Base-by-base conservation (phyloP, 192 early-diverging fungal species). In the Dissophora ornata region DNA sequence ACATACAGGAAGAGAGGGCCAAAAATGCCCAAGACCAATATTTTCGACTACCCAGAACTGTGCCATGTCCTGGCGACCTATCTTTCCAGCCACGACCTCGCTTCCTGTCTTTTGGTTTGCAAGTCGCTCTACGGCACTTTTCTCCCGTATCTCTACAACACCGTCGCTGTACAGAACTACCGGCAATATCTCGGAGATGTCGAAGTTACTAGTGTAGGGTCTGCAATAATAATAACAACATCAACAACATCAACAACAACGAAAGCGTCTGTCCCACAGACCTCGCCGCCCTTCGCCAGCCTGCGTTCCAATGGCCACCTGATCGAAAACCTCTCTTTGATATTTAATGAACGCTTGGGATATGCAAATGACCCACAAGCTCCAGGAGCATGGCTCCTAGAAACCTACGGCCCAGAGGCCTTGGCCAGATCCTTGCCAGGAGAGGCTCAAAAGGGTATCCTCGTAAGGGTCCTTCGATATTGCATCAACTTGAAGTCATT, bases 41-140 rank as follows among this genome's bases (percentile, higher is more conserved):
- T 48, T 7, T 60, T 60, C 29, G 45, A n/a, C 28, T 60, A 60
- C 15, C 44, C 58, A 46, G 45, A 48, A 29, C 5, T 60, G 5
- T 48, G 18, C 24, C 45, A 60, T 15, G 26, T 2, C 0, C 42
- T 60, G 5, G 42, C 32, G 7, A 9, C 24, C 18, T n/a, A 33
- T 44, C 19, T 60, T 4, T 47, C 45, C 13, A 41, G 19, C 15
- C 19, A 13, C 2, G 29, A 29, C n/a, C 4, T 60, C 4, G 45
- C 57, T 10, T 26, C 57, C 33, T 60, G 42, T 60, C 57, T 60
- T 32, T 18, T 16, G 12, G 28, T 60, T 10, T 32, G 22, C 57
- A 16, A 19, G 9, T 21, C 9, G 10, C 18, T 60, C 5, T 33
- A 32, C 16, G 7, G 11, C 7, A 47, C 44, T 7, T 60, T 60